Percentiles rank a stretch among this genome's conserved stretches.
These are phyloP conservation scores for Phytophthora lateralis DNA, from an alignment of 352 stramenopile genomes.

Conservation along the genomic window DNA sequence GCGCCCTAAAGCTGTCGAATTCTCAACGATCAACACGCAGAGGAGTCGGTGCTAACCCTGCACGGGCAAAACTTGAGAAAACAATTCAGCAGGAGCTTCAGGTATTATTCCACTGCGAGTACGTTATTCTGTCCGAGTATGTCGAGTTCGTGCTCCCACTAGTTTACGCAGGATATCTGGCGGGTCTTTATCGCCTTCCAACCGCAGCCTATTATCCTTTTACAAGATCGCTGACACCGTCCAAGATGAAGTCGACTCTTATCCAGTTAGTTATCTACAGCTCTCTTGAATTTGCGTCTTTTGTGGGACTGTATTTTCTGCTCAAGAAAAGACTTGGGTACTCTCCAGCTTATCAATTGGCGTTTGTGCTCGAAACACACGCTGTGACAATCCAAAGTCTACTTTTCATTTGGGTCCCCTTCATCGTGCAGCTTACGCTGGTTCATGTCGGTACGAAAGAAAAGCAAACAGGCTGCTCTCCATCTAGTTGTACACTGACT, in stretches of 20 bases:
- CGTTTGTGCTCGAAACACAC: constrained; percentile 52
- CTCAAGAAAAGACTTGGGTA: constrained; percentile 30
- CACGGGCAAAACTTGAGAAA: constrained; percentile 2
- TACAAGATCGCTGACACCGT: constrained; percentile 6
- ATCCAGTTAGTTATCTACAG: constrained; percentile 16
- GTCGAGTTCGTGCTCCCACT: constrained; percentile 26
- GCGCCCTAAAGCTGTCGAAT: neutral
- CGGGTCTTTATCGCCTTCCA: constrained; percentile 12
- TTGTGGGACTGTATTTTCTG: constrained; percentile 8
- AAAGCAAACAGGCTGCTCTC: neutral
- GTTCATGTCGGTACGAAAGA: constrained; percentile 17
- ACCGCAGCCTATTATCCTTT: constrained; percentile 28
- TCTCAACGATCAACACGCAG: neutral
- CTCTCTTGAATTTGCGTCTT: constrained; percentile 19
- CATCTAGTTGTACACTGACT: neutral
- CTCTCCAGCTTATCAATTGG: constrained; percentile 35
- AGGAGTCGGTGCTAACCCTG: neutral
- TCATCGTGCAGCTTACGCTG: constrained; percentile 27
- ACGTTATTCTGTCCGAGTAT: constrained; percentile 27
- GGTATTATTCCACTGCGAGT: constrained; percentile 25
- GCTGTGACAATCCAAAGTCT: constrained; percentile 24
- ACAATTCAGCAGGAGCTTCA: constrained; percentile 8
- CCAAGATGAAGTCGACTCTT: constrained; percentile 14
- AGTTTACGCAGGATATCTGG: constrained; percentile 21
- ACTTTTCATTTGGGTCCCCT: constrained; percentile 39